Evolutionary conservation across 768 basidiomycete genomes (phyloP).

Genomic region (Pleurotus salmoneostramineus): DNA sequence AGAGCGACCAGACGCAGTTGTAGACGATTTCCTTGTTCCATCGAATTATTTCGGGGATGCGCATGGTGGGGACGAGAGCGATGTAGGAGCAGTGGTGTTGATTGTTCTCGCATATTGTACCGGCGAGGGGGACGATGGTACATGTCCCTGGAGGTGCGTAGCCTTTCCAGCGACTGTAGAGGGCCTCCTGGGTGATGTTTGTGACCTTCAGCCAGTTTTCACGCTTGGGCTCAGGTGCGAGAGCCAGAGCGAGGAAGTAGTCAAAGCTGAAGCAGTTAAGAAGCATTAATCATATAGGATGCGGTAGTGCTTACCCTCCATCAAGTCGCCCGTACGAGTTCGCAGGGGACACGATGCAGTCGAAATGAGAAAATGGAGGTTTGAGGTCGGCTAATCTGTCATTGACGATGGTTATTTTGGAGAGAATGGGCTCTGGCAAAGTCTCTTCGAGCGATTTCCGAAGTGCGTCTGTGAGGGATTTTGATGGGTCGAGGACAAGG

Average conservation of each 20-base stretch:
- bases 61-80: slow-evolving; percentile 25
- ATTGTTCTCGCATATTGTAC: slow-evolving; percentile 13
- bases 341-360: slow-evolving; percentile 12
- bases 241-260: slow-evolving; percentile 1
- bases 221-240: slow-evolving; percentile 5
- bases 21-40: slow-evolving; percentile 24
- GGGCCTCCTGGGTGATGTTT: slow-evolving; percentile 12
- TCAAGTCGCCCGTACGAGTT: slow-evolving; percentile 11
- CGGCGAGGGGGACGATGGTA: slow-evolving; percentile 18
- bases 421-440: slow-evolving; percentile 1
- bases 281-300: no score
- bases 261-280: slow-evolving; percentile 5
- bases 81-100: slow-evolving; percentile 15
- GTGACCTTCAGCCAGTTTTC: neutral
- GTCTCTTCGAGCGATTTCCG: slow-evolving; percentile 1
- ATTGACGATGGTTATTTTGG: slow-evolving; percentile 4
- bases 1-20: slow-evolving; percentile 21
- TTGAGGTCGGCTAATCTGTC: neutral
- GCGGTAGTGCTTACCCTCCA: slow-evolving; percentile 4
- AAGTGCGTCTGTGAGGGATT: slow-evolving; percentile 4
- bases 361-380: slow-evolving; percentile 5
- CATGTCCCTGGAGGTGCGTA: slow-evolving; percentile 24
- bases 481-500: slow-evolving; percentile 10
- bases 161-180: slow-evolving; percentile 20
- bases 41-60: slow-evolving; percentile 17